These are phyloP conservation scores for Globisporangium rhizosaccharum DNA, from an alignment of 352 stramenopile species.

Conservation along the genomic window DNA sequence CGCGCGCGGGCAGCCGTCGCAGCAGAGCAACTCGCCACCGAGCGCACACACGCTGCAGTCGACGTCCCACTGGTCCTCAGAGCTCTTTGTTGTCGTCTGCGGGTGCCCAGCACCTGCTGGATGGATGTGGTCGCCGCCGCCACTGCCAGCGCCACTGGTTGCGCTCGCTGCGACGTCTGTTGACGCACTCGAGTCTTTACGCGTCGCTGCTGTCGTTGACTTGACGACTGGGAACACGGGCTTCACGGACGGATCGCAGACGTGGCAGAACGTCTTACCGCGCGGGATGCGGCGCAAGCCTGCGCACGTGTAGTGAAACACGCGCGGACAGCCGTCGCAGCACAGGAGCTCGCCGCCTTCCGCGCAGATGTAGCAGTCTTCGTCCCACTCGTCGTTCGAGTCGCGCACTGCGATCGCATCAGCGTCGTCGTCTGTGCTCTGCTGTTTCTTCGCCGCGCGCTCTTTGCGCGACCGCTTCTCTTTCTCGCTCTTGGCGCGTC, in stretches of 20 bases:
- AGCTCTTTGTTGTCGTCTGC: conserved; percentile 26
- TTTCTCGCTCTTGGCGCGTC: conserved; percentile 59
- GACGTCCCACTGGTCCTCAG: conserved; percentile 81
- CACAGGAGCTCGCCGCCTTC: conserved; percentile 83
- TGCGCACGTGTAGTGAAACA: conserved; percentile 90
- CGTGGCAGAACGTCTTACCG: conserved; percentile 82
- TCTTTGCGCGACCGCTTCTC: conserved; percentile 70
- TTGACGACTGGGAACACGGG: conserved; percentile 44
- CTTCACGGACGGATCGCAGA: conserved; percentile 69
- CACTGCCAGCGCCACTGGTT: neutral
- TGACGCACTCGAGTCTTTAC: neutral
- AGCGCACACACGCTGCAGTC: conserved; percentile 86
- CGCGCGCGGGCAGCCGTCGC: conserved; percentile 87
- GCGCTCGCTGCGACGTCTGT: neutral
- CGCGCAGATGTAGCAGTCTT: conserved; percentile 87
- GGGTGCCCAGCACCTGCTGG: neutral
- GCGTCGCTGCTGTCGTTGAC: neutral
- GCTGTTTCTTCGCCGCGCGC: conserved; percentile 57
- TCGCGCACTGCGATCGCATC: conserved; percentile 24
- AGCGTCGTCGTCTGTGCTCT: conserved; percentile 40
- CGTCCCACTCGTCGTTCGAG: conserved; percentile 81
- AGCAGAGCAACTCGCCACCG: conserved; percentile 86
- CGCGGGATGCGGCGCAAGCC: conserved; percentile 69
- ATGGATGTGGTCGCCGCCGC: conserved; percentile 8
- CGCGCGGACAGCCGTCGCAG: conserved; percentile 88